A percentile compares a stretch with the other conserved stretches of the same genome.
phyloP scores from a whole-genome alignment of 257 asterid genomes.

The Forsythia suspensa region DNA sequence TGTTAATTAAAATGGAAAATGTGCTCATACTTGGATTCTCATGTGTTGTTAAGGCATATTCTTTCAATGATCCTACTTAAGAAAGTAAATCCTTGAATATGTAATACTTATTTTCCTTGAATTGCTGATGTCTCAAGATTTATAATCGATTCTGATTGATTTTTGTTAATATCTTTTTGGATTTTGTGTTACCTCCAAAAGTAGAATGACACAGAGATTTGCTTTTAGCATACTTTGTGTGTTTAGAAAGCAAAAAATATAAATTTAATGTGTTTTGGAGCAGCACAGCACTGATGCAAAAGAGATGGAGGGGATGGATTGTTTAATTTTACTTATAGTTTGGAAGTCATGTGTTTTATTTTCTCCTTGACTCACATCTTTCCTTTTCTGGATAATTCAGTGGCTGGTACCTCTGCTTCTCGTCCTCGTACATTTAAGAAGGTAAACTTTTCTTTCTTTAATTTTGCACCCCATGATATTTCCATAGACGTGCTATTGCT shows the following conservation, averaged over 20 bases:
- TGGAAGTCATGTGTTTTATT: neutral
- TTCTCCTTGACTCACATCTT: neutral
- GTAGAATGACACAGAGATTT: neutral
- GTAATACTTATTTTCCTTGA: neutral
- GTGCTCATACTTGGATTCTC: neutral
- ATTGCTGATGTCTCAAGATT: neutral
- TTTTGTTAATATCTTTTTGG: neutral
- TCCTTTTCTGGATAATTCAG: constrained; percentile 26
- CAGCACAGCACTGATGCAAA: neutral
- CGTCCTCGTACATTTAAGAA: constrained; percentile 52
- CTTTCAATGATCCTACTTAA: neutral
- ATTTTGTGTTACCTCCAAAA: neutral
- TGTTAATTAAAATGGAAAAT: neutral
- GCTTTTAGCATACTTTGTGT: neutral
- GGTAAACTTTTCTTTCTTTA: constrained; percentile 18
- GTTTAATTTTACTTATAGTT: neutral
- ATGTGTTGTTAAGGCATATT: neutral
- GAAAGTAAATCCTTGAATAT: neutral
- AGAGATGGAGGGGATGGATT: neutral
- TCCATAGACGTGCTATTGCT: neutral
- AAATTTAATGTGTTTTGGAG: neutral
- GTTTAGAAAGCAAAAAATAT: neutral
- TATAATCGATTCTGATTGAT: neutral
- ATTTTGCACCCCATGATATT: neutral
- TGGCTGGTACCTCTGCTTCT: constrained; percentile 46